Evolutionary conservation across 345 rosid genomes (phyloP), one percentile per base, ranked within the genome.

Genomic region (Geranium rotundifolium): DNA sequence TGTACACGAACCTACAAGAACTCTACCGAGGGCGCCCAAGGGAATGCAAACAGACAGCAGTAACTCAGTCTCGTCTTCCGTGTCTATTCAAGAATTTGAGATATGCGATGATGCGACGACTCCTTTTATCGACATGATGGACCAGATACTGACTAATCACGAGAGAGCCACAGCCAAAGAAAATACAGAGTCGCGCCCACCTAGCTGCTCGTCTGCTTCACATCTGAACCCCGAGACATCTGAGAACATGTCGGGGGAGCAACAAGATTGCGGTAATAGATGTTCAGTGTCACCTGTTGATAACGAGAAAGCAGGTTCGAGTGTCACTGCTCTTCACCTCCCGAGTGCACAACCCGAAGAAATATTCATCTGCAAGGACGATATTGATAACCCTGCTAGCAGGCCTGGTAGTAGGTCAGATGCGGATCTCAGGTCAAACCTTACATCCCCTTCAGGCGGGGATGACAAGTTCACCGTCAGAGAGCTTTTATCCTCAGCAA

Each of bases 71-170:
- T 86, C 90, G 1, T 85, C 96, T 74, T 79, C 90, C 1, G 60
- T 90, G 69, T 90, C 96, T 67, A 72, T 83, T 75, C 96, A 86
- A 70, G 86, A 88, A 34, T 80, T 78, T 73, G 96, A 93, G 73
- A 79, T 81, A 64, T 82, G 85, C 71, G 96, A 88, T 72, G 95
- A 86, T 74, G 91, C 88, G 56, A 76, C 85, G 64, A 81, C 89
- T 52, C 87, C 87, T 56, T 79, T 76, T 74, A 65, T 74, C 62
- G 86, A 71, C 76, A 65, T 71, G 91, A 59, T 72, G 14, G 87
- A 83, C 58, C 77, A 79, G 63, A 69, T 70, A 13, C 63, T 63
- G 57, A 65, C 77, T 31, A 80, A 77, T 63, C 74, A 69, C 62
- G 78, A 72, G 69, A 61, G 63, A 63, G 71, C 71, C 54, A 62